Evolutionary conservation across 2,329 filamentous ascomycete species (phyloP).

Genomic region (Pseudogymnoascus sp.): DNA sequence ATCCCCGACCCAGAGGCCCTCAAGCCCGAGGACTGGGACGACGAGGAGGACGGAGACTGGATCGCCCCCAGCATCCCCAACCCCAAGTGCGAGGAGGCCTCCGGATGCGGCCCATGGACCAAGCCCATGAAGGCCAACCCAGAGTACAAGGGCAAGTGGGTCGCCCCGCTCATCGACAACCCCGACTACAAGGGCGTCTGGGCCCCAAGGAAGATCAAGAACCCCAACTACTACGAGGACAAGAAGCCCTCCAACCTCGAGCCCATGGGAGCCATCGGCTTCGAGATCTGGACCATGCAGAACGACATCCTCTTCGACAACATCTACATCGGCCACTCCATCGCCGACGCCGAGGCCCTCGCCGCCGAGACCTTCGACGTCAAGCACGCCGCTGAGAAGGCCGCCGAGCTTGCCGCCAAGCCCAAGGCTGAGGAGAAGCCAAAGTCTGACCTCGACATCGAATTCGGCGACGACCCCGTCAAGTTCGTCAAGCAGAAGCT

Average conservation of each 20-base stretch:
- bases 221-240: slow-evolving; percentile 95
- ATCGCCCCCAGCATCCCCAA: slow-evolving; percentile 81
- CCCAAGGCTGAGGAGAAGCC: slow-evolving; percentile 57
- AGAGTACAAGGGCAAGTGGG: slow-evolving; percentile 98
- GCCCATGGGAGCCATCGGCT: slow-evolving; percentile 96
- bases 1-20: slow-evolving; percentile 87
- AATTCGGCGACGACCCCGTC: slow-evolving; percentile 86
- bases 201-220: slow-evolving; percentile 91
- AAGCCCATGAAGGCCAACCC: slow-evolving; percentile 91
- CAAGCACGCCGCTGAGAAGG: slow-evolving; percentile 78
- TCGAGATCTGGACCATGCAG: slow-evolving; percentile 99
- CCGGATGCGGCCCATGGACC: slow-evolving; percentile 90
- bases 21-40: slow-evolving; percentile 99
- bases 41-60: slow-evolving; percentile 99
- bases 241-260: slow-evolving; percentile 95
- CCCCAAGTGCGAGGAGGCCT: slow-evolving; percentile 88
- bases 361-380: slow-evolving; percentile 81
- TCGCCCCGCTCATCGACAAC: slow-evolving; percentile 87
- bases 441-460: slow-evolving; percentile 66
- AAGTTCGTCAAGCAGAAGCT: slow-evolving; percentile 85
- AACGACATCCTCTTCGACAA: slow-evolving; percentile 98
- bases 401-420: slow-evolving; percentile 67
- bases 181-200: slow-evolving; percentile 95
- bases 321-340: slow-evolving; percentile 98
- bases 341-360: slow-evolving; percentile 84